Percentiles rank a stretch among this genome's conserved stretches.
These are phyloP conservation scores for Suillus sp. DNA, from an alignment of 768 basidiomycete species.

Conservation along the genomic window DNA sequence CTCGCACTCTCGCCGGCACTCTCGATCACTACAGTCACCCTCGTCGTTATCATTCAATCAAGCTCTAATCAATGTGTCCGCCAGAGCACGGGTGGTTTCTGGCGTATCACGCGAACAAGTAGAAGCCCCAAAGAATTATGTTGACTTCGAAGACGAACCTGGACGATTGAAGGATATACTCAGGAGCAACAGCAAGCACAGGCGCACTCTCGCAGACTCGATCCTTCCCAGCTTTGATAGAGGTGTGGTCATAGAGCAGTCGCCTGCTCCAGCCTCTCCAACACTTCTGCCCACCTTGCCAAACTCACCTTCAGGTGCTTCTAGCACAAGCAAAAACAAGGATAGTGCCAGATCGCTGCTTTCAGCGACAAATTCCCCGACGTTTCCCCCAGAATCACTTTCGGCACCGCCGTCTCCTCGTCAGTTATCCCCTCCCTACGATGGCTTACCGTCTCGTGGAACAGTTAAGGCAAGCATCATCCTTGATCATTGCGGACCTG, in stretches of 20 bases:
- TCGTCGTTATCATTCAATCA: constrained; percentile 38
- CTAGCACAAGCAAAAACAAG: constrained; percentile 16
- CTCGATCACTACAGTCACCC: constrained; percentile 36
- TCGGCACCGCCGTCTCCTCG: constrained; percentile 40
- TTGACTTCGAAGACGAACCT: constrained; percentile 82
- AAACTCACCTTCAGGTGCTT: constrained; percentile 19
- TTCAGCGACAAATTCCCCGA: constrained; percentile 49
- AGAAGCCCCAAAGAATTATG: constrained; percentile 76
- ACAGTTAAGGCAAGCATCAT: constrained; percentile 41
- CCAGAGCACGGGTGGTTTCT: constrained; percentile 68
- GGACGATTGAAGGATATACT: constrained; percentile 75
- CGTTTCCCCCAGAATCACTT: constrained; percentile 39
- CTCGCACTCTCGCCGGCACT: constrained; percentile 29
- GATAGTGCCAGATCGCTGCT: constrained; percentile 45
- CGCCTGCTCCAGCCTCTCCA: constrained; percentile 20
- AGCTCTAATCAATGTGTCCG: constrained; percentile 54
- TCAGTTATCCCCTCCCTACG: constrained; percentile 14
- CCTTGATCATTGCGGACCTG: constrained; percentile 44
- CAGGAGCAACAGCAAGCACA: constrained; percentile 48
- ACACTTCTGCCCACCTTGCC: constrained; percentile 8
- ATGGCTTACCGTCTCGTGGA: constrained; percentile 22
- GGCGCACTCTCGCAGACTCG: constrained; percentile 34
- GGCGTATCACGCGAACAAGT: constrained; percentile 68
- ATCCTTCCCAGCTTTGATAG: constrained; percentile 35
- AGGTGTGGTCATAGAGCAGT: constrained; percentile 23